Base-by-base conservation (phyloP, 2,329 filamentous ascomycete genomes). In the Microsporum ferrugineum region DNA sequence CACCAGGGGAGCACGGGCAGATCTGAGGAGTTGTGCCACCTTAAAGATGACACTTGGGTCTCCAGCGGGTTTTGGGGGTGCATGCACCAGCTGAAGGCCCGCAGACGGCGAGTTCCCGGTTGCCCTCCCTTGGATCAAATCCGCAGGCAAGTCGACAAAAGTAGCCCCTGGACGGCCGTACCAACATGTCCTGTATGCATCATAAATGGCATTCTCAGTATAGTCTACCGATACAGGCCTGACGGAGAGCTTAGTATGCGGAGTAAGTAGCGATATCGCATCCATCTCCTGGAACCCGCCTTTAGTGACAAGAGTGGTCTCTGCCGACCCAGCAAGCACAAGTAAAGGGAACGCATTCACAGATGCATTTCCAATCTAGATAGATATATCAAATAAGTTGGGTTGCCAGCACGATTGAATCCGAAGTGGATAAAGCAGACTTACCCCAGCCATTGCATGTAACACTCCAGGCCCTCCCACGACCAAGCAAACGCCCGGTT, bases 281-380 rank as follows among this genome's bases (percentile, higher is more conserved):
- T 84, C 80, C 61, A 84, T 72, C 67, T 84, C 81, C 69, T 84
- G 82, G 64, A 84, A 84, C 34, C 77, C 79, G 27, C 79, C 80
- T 65, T 81, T 82, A 7, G 76, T 78, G 17, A 78, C 72, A 12
- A 78, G 71, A 63, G 79, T 75, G 0, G 79, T 79, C 67, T 83
- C 80, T 45, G 75, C 77, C 2, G 80, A 80, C 1, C 82, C 81
- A 14, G 78, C 80, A 1, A 84, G 75, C 1, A 83, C 72, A 1
- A 84, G 72, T 5, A 83, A 68, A 2, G 82, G 81, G 65, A 80
- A 84, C 27, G 76, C 77, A 69, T 83, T 83, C n/a, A 74, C 78
- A 43, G 75, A 75, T 5, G 81, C 71, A 66, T 82, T 82, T 31
- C 77, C 76, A 51, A 81, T 76, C 66, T 77, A 65, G 29, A 55